Conservation (phyloP, 192 early-diverging fungal species). For the Rhizophagus prolifer region DNA sequence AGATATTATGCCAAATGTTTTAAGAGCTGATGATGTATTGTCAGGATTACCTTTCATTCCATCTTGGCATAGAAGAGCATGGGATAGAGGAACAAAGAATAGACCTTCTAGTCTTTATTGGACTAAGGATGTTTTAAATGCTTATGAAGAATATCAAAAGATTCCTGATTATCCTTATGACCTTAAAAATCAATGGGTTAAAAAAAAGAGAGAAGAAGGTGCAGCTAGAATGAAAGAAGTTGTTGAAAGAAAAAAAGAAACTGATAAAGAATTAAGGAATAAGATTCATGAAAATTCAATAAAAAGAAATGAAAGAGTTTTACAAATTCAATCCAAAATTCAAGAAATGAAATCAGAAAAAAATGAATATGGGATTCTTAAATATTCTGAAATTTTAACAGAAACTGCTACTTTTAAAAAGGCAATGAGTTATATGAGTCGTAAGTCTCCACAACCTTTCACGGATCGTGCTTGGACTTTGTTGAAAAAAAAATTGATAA, state of each 20-base stretch:
- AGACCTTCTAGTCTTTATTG: neutral
- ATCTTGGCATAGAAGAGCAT: neutral
- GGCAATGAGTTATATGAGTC: neutral
- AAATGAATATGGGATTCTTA: conserved; percentile 8
- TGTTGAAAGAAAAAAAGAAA: neutral
- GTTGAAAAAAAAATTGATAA: conserved; percentile 12
- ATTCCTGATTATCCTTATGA: neutral
- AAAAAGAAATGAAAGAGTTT: neutral
- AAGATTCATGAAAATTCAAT: neutral
- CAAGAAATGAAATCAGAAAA: neutral
- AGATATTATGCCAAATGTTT: neutral
- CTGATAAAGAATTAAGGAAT: neutral
- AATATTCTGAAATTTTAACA: neutral
- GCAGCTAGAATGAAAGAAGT: neutral
- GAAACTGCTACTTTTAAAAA: neutral
- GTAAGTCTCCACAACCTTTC: conserved; percentile 4
- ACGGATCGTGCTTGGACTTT: conserved; percentile 17
- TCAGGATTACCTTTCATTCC: conserved; percentile 6
- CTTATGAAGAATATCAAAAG: neutral
- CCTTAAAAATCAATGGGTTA: neutral
- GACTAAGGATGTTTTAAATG: neutral
- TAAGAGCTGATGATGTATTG: neutral
- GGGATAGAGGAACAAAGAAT: neutral
- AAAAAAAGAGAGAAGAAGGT: neutral
- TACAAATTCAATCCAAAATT: conserved; percentile 6